These are phyloP conservation scores for Volvox africanus DNA, from an alignment of 139 green algal genomes.

Conservation along the genomic window DNA sequence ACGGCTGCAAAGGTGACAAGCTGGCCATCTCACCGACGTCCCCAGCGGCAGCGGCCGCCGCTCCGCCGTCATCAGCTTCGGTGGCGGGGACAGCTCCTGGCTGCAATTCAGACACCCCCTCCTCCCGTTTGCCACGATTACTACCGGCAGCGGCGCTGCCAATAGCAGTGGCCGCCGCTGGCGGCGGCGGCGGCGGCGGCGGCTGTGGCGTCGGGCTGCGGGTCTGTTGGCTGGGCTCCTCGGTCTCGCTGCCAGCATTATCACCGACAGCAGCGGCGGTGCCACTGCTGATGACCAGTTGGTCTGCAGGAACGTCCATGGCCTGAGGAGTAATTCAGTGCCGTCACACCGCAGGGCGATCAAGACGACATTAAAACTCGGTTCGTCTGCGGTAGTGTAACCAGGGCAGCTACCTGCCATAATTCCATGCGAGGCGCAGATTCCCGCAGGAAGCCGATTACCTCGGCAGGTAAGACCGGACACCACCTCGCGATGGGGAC, in stretches of 20 bases:
- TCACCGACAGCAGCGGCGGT: neutral
- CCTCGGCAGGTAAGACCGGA: too few species aligned
- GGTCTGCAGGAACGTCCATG: conserved; percentile 34
- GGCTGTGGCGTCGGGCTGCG: neutral
- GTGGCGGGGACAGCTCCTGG: neutral
- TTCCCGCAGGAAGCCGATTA: too few species aligned
- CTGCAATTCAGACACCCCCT: neutral
- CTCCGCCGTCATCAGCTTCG: neutral
- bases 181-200: too few species aligned
- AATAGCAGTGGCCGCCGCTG: neutral
- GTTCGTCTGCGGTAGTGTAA: too few species aligned
- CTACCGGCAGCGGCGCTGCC: too few species aligned
- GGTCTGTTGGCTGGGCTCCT: neutral
- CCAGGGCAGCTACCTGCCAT: too few species aligned
- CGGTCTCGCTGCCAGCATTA: neutral
- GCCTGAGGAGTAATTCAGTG: neutral
- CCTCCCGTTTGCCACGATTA: neutral
- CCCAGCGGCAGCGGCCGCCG: neutral
- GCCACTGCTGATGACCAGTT: neutral
- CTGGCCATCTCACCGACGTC: neutral
- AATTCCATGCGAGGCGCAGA: too few species aligned
- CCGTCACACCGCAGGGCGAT: too few species aligned
- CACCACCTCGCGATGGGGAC: too few species aligned
- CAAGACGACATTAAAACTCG: too few species aligned
- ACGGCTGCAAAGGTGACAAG: neutral